Evolutionary conservation across 306 rosid genomes (phyloP), one percentile per base, ranked within the genome.

Genomic region (Sophora flavescens): DNA sequence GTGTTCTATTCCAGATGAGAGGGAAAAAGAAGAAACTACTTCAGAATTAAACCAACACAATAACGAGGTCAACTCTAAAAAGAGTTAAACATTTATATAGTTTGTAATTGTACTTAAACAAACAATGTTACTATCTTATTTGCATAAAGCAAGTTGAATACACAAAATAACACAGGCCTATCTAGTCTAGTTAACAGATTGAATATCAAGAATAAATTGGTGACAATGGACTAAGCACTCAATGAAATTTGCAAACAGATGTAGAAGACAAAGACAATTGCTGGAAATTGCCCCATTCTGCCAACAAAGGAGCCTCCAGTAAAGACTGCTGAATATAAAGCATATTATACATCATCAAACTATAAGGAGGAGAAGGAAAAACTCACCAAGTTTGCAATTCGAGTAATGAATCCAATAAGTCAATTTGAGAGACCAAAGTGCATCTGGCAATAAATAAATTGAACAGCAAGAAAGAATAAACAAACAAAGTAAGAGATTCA

Each of bases 371-470:
- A 70, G 77, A 65, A 38, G 15, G 75, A 77, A 78, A 79, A 57
- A 87, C 96, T 87, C 79, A 94, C 97, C 93, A 79, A 79, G 77
- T 22, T 76, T 67, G 54, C 14, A 87, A 73, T 78, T 66, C 47
- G 77, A 78, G 78, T 81, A 72, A 78, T 73, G 76, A 85, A 84
- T 86, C 91, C 81, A 63, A 80, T 38, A 48, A 80, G 76, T 72
- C 52, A 81, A 84, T 53, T 61, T 74, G 76, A 73, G 66, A 72
- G 79, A 83, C 78, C 85, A 87, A 73, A 63, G 83, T 71, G 87
- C 84, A 70, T 82, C 95, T 88, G 91, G 50, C 80, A 82, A 68
- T 66, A 75, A 74, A 81, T 64, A 80, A 78, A 70, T 32, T 33
- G 18, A 61, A 39, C 64, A 73, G 70, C 53, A 77, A 57, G 10